Evolutionary conservation across 805 yeast genomes (phyloP).

Genomic region (Candida xyloterini): DNA sequence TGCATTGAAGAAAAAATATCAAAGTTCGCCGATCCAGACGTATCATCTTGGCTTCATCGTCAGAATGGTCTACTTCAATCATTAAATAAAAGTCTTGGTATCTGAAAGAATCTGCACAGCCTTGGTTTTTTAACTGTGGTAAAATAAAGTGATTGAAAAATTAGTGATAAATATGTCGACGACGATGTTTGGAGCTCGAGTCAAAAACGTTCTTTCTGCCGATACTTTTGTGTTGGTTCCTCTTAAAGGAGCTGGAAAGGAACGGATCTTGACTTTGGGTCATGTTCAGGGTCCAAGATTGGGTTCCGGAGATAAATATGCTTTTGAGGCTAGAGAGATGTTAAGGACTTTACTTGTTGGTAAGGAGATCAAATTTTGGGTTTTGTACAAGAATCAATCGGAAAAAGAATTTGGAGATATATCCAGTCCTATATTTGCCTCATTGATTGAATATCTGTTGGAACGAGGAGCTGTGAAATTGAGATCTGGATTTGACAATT

Average conservation of each 20-base stretch:
- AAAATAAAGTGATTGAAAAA: constrained; percentile 1
- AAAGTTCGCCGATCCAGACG: neutral
- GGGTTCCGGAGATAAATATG: constrained; percentile 41
- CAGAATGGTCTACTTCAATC: constrained; percentile 24
- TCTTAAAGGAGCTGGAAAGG: constrained; percentile 46
- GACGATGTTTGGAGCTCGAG: constrained; percentile 48
- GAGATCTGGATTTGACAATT: constrained; percentile 45
- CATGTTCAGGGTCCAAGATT: constrained; percentile 58
- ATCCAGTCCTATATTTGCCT: constrained; percentile 57
- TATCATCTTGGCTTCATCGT: constrained; percentile 27
- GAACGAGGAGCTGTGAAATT: constrained; percentile 61
- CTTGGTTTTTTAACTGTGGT: neutral
- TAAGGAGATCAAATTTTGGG: constrained; percentile 57
- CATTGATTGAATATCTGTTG: constrained; percentile 55
- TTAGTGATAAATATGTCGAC: constrained; percentile 24
- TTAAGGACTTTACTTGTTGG: constrained; percentile 63
- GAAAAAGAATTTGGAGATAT: constrained; percentile 73
- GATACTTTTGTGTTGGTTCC: constrained; percentile 67
- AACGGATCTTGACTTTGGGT: constrained; percentile 62
- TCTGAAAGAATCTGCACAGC: constrained; percentile 5
- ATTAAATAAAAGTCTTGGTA: constrained; percentile 17
- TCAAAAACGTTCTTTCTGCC: constrained; percentile 66
- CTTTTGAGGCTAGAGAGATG: constrained; percentile 59
- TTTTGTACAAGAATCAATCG: constrained; percentile 49
- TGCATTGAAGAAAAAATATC: constrained; percentile 22